phyloP scores from a whole-genome alignment of 106 monocot species.

The Amphibolis antarctica region DNA sequence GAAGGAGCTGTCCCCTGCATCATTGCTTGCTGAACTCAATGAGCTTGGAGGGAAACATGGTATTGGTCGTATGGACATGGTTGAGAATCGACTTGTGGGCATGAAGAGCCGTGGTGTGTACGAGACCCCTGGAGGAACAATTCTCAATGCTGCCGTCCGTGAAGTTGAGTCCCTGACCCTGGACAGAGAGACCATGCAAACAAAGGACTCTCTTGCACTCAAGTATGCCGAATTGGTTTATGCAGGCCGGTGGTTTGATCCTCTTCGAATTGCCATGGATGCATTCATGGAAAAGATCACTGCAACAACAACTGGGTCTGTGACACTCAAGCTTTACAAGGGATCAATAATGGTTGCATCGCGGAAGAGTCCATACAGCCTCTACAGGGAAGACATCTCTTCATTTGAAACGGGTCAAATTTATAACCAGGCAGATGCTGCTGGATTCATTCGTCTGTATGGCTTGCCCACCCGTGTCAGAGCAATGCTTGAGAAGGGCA shows the following conservation, averaged over 20 bases:
- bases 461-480: constrained; percentile 9
- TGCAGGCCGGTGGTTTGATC: constrained; percentile 86
- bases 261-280: constrained; percentile 66
- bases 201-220: constrained; percentile 63
- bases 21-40: constrained; percentile 57
- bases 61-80: constrained; percentile 87
- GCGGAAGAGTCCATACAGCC: constrained; percentile 55
- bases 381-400: constrained; percentile 87
- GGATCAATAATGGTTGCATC: constrained; percentile 53
- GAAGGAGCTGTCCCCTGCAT: constrained; percentile 59
- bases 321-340: constrained; percentile 83
- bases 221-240: constrained; percentile 92
- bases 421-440: constrained; percentile 93
- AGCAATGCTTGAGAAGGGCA: constrained; percentile 5
- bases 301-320: constrained; percentile 53
- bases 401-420: constrained; percentile 83
- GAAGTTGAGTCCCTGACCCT: constrained; percentile 85
- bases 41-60: constrained; percentile 73
- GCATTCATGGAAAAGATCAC: constrained; percentile 79
- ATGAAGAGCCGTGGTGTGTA: constrained; percentile 97
- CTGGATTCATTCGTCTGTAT: constrained; percentile 86
- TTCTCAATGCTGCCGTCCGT: constrained; percentile 48
- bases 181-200: constrained; percentile 67
- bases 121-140: constrained; percentile 94
- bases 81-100: constrained; percentile 90